Evolutionary conservation across 2,329 filamentous ascomycete species (phyloP), one percentile per base, ranked within the genome.

Genomic region (Hymenotorrendiella dingleyae): DNA sequence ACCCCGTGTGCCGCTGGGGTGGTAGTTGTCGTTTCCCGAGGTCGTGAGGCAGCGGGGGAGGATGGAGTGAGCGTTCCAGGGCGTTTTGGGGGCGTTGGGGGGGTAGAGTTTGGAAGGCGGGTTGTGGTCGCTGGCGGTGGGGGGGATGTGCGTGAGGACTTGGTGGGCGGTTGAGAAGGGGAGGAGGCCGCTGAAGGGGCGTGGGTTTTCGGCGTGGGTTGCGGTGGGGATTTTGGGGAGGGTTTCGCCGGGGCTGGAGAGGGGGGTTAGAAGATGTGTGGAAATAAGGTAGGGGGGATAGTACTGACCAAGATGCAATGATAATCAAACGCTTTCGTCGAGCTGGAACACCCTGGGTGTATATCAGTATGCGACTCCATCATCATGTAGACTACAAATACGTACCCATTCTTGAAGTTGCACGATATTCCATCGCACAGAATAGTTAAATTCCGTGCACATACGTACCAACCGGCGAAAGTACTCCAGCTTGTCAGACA

Each of bases 21-120:
- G 81, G 39, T 80, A 77, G 27, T 81, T 76, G 39, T 79, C 76
- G 27, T 81, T 76, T 0, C 74, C 72, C 0, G 79, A 78, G 1
- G 76, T 73, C 0, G 82, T 86, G 45, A 90, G 77, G 47, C 91
- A 78, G 0, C 77, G 80, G 1, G 68, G 68, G 0, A 82, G 69
- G 4, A 66, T 67, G 0, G 58, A 53, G 19, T 77, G 58, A 0
- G 68, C 63, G 30, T 78, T 60, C 59, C 74, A 79, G 0, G 69
- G 62, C 0, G 1, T 52, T 23, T 42, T 36, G 12, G 36, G n/a
- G 16, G 42, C 45, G 6, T 45, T 21, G 6, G 28, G 36, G 4
- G 22, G 14, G 36, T 19, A 54, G 6, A 8, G 23, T 2, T 54
- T 60, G 6, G 36, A 48, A 9, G 56, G 56, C 1, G 67, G 43